phyloP scores from a whole-genome alignment of 2,329 filamentous ascomycete genomes.

The Claviceps fusiformis region DNA sequence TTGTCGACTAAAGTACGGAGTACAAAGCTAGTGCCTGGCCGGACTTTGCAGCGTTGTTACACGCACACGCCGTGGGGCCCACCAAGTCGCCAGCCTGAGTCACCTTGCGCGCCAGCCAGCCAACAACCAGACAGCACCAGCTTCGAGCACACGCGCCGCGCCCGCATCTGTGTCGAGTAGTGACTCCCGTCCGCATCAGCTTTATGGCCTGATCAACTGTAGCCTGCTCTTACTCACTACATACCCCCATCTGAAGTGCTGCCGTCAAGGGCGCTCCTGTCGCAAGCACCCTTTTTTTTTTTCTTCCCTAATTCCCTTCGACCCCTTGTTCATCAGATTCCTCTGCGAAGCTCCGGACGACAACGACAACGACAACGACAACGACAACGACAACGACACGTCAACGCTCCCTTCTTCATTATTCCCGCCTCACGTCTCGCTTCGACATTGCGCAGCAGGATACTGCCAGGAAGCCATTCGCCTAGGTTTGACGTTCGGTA shows the following conservation, averaged over 20 bases:
- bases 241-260: background rate
- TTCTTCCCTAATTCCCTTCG: background rate
- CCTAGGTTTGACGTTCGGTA: background rate
- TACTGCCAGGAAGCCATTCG: background rate
- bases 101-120: background rate
- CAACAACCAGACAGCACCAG: background rate
- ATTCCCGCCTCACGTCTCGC: background rate
- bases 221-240: background rate
- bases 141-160: background rate
- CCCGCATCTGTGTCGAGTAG: background rate
- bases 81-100: background rate
- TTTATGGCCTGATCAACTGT: background rate
- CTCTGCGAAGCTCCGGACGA: background rate
- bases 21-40: background rate
- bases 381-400: background rate
- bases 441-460: background rate
- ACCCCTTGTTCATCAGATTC: background rate
- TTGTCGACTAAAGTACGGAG: background rate
- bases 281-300: background rate
- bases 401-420: background rate
- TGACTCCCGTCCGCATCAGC: background rate
- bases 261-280: background rate
- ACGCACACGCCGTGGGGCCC: constrained; percentile 1
- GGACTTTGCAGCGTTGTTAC: background rate
- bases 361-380: background rate